phyloP scores from a whole-genome alignment of 2,329 filamentous ascomycete genomes.

The Trichophyton simii region DNA sequence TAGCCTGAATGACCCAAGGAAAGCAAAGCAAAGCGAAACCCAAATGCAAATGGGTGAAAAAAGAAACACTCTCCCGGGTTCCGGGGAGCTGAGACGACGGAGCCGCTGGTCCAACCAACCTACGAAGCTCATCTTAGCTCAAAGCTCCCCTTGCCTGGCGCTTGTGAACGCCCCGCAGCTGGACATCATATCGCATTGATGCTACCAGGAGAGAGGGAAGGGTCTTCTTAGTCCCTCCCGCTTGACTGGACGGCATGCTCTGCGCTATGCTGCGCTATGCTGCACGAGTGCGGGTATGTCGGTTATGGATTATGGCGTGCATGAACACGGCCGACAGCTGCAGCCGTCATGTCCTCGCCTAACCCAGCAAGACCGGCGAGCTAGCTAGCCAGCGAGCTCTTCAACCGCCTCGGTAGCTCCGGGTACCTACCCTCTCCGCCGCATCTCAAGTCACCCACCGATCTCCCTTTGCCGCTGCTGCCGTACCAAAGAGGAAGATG shows the following conservation, averaged over 20 bases:
- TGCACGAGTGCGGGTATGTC: background rate
- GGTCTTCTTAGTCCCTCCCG: too few species aligned
- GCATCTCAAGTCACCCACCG: background rate
- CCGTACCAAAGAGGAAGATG: background rate
- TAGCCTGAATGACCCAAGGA: slow-evolving; percentile 16
- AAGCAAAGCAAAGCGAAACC: background rate
- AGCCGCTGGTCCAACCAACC: background rate
- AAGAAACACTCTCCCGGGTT: background rate
- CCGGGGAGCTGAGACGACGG: background rate
- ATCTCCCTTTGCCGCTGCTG: background rate
- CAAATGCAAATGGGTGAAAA: too few species aligned
- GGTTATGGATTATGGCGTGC: background rate
- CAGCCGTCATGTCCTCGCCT: too few species aligned
- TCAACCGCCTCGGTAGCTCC: too few species aligned
- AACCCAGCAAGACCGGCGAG: too few species aligned
- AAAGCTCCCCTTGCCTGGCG: background rate
- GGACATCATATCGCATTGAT: too few species aligned
- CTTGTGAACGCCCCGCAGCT: background rate
- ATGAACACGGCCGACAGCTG: background rate
- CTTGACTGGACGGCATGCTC: background rate
- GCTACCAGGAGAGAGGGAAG: too few species aligned
- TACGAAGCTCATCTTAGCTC: background rate
- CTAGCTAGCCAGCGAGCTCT: too few species aligned
- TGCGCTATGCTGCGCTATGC: background rate
- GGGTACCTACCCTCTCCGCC: background rate